Evolutionary conservation across 306 rosid species (phyloP).

Genomic region (Lathyrus aphaca): DNA sequence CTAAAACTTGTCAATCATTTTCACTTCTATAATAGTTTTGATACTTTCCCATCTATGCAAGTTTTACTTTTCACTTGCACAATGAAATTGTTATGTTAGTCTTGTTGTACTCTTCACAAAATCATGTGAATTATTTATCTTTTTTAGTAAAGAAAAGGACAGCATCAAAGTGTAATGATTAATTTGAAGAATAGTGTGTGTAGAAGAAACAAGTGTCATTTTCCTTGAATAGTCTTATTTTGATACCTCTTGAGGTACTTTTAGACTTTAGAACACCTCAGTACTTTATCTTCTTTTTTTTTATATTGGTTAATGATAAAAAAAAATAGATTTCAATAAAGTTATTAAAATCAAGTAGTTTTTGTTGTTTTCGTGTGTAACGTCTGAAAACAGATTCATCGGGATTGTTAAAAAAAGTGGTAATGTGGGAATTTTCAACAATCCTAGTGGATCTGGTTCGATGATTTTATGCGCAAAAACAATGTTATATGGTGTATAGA

Average conservation of each 20-base stretch:
- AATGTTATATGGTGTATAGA: too few species aligned
- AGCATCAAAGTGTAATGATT: constrained; percentile 19
- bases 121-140: constrained; percentile 16
- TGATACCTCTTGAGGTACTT: constrained; percentile 30
- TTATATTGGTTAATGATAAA: background rate
- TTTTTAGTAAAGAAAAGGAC: constrained; percentile 21
- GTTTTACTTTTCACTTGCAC: constrained; percentile 32
- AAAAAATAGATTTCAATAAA: too few species aligned
- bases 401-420: too few species aligned
- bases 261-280: constrained; percentile 35
- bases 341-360: too few species aligned
- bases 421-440: too few species aligned
- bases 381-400: too few species aligned
- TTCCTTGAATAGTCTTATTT: constrained; percentile 28
- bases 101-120: constrained; percentile 21
- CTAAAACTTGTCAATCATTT: constrained; percentile 42
- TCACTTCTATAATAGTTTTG: constrained; percentile 34
- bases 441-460: too few species aligned
- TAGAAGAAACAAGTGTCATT: constrained; percentile 1
- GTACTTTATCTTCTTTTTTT: constrained; percentile 33
- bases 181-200: background rate
- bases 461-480: too few species aligned
- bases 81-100: constrained; percentile 28
- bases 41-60: constrained; percentile 27
- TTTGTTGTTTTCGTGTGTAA: too few species aligned